Conservation (phyloP, 164 flowering plant genomes). For the Tetracentron sinense region DNA sequence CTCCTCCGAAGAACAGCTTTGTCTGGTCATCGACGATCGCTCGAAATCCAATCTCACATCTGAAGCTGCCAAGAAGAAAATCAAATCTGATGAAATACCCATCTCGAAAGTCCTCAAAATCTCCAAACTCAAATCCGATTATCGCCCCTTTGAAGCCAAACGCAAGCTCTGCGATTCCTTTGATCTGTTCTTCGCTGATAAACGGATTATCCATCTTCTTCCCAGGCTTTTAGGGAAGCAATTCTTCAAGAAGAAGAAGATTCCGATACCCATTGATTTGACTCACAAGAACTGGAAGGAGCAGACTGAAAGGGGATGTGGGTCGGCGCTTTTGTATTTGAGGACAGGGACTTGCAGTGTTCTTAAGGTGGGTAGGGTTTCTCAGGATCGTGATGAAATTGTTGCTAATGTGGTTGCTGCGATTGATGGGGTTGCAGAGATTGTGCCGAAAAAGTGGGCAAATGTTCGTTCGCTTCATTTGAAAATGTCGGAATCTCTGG, state of each 20-base stretch:
- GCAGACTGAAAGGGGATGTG: conserved; percentile 51
- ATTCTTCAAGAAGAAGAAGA: conserved; percentile 81
- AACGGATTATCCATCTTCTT: conserved; percentile 47
- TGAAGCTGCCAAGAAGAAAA: conserved; percentile 45
- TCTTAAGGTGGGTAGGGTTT: conserved; percentile 48
- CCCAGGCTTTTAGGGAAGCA: conserved; percentile 73
- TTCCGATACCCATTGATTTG: conserved; percentile 71
- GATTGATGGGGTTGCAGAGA: conserved; percentile 46
- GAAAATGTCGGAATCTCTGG: conserved; percentile 64
- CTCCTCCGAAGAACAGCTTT: conserved; percentile 36
- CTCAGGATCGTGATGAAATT: conserved; percentile 50
- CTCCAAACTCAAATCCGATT: conserved; percentile 39
- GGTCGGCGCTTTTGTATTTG: conserved; percentile 53
- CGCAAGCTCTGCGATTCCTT: conserved; percentile 51
- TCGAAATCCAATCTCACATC: conserved; percentile 39
- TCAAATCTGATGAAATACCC: conserved; percentile 38
- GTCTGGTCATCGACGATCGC: conserved; percentile 73
- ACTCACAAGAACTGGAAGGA: conserved; percentile 65
- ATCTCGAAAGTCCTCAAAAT: conserved; percentile 35
- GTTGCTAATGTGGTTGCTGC: conserved; percentile 61
- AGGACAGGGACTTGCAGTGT: conserved; percentile 77
- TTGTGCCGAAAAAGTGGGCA: conserved; percentile 69
- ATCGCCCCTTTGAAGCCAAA: conserved; percentile 36
- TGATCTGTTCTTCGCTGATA: conserved; percentile 62
- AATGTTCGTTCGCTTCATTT: conserved; percentile 66